Conservation (phyloP, 2,329 filamentous ascomycete species). For the Phialocephala sp. region DNA sequence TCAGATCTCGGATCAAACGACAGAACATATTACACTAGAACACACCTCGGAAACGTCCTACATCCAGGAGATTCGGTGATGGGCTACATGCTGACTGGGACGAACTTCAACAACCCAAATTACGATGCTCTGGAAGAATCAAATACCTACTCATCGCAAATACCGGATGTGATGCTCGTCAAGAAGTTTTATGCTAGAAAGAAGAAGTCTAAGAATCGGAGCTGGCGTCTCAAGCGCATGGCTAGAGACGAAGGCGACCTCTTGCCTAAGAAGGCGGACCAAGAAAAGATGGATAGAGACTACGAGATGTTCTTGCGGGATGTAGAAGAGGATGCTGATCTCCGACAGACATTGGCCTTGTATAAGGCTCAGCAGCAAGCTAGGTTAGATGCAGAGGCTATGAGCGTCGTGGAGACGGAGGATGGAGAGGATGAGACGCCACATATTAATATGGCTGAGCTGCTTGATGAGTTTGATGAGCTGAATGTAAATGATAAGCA, state of each 20-base stretch:
- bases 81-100: constrained; percentile 89
- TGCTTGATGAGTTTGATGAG: constrained; percentile 93
- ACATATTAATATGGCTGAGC: constrained; percentile 76
- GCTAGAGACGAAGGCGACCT: constrained; percentile 86
- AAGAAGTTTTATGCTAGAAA: constrained; percentile 95
- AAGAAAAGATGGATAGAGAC: constrained; percentile 86
- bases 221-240: constrained; percentile 97
- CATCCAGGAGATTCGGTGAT: constrained; percentile 90
- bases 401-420: constrained; percentile 69
- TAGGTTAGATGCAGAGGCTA: constrained; percentile 63
- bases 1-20: constrained; percentile 87
- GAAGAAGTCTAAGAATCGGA: constrained; percentile 81
- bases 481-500: constrained; percentile 62
- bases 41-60: constrained; percentile 85
- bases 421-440: constrained; percentile 69
- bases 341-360: constrained; percentile 81
- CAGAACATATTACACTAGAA: constrained; percentile 86
- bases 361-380: constrained; percentile 69
- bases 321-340: constrained; percentile 92
- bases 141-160: constrained; percentile 74
- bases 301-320: constrained; percentile 98
- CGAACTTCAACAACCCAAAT: constrained; percentile 90
- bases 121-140: constrained; percentile 83
- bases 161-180: constrained; percentile 92
- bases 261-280: constrained; percentile 84